Conservation (phyloP, 2,329 filamentous ascomycete species). For the Fusarium annulatum region DNA sequence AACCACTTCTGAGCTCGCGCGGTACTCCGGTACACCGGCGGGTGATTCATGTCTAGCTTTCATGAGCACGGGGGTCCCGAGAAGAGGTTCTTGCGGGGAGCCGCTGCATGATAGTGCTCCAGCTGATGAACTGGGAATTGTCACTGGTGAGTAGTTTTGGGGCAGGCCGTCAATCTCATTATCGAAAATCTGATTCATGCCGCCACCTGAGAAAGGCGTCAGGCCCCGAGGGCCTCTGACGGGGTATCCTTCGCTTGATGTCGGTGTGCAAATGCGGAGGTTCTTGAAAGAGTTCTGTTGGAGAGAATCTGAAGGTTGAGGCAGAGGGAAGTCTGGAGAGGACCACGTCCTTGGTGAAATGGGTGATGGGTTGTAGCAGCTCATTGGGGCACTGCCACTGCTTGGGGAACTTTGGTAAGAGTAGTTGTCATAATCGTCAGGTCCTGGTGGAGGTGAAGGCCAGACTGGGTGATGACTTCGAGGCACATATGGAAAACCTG, state of each 20-base stretch:
- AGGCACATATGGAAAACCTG: constrained; percentile 39
- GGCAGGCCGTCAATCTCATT: constrained; percentile 34
- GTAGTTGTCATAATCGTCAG: constrained; percentile 53
- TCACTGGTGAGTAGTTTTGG: constrained; percentile 17
- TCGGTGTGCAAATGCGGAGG: constrained; percentile 43
- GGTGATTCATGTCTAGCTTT: constrained; percentile 15
- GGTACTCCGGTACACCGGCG: constrained; percentile 3
- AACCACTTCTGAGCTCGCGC: constrained; percentile 23
- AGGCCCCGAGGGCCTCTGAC: constrained; percentile 29
- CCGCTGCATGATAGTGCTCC: constrained; percentile 31
- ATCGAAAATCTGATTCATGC: constrained; percentile 30
- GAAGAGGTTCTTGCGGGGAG: constrained; percentile 35
- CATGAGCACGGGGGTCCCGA: constrained; percentile 31
- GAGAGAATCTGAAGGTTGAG: constrained; percentile 33
- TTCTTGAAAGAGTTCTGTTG: constrained; percentile 38
- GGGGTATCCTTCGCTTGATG: constrained; percentile 37
- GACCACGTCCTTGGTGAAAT: constrained; percentile 52
- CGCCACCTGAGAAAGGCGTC: constrained; percentile 31
- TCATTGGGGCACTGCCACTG: constrained; percentile 35
- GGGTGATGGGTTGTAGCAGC: constrained; percentile 46
- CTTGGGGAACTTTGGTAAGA: constrained; percentile 50
- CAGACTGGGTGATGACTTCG: constrained; percentile 44
- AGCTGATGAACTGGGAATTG: constrained; percentile 21
- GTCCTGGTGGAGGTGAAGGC: constrained; percentile 52
- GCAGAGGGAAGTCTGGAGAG: constrained; percentile 42